Base-by-base conservation (phyloP, 1,284 basidiomycete genomes). In the Puccinia novopanici region DNA sequence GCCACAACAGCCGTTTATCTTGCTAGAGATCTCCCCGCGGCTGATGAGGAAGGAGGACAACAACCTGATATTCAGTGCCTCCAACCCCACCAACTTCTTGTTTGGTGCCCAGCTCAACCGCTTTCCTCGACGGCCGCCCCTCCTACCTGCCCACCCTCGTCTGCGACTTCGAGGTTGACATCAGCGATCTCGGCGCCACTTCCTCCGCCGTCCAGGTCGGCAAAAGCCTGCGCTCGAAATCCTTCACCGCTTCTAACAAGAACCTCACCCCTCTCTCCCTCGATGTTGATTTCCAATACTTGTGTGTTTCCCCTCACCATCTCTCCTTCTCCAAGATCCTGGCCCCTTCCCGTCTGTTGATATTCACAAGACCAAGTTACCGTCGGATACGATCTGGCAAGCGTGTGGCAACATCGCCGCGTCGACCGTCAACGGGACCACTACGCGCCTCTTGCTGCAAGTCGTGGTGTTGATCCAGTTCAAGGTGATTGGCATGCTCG, bases 1-100 rank as follows among this genome's bases (percentile, higher is more conserved):
- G 10, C 76, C 76, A 17, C 52, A 67, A 22, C 76, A 79, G 42
- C 76, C 76, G 10, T 59, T 59, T 9, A 79, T 79, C 30, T 79
- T 67, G 3, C 71, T 71, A n/a, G 67, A 79, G n/a, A 55, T 24
- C 13, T 67, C 76, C 5, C 55, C 68, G 37, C n/a, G 54, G 17
- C 67, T 71, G 10, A 52, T 24, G 42, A 40, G 13, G 24, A 61
- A 55, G 15, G 68, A 55, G 5, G 45, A 30, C 27, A 70, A 65
- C 42, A 34, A 54, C 13, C 48, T 59, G 37, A 45, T 59, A 19
- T 79, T 79, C 54, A 71, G 67, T 50, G 50, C 76, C 24, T 22
- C 19, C 6, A 61, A 79, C 4, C 68, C 76, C 8, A 79, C 76
- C 17, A 45, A 37, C 37, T 79, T 79, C 27, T 79, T 54, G 9